Percentiles rank a stretch among this genome's conserved stretches.
phyloP scores from a whole-genome alignment of 169 alveolate genomes.

The Ichthyophthirius multifiliis region DNA sequence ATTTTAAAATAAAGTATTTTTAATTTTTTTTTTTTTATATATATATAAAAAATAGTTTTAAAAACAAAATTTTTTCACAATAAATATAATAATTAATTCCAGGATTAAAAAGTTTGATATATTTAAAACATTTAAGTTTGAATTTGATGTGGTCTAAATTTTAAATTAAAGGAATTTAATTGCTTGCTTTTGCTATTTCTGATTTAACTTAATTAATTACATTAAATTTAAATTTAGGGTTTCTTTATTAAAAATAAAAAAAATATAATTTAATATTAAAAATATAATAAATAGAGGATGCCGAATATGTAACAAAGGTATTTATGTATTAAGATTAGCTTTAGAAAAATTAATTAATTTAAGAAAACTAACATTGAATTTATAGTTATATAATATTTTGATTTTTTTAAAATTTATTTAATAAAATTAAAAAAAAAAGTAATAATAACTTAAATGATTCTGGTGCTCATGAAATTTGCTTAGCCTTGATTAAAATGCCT shows the following conservation, averaged over 20 bases:
- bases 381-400: background rate
- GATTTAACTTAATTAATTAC: background rate
- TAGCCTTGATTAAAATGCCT: background rate
- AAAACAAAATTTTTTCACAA: background rate
- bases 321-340: background rate
- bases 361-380: background rate
- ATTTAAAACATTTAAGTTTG: background rate
- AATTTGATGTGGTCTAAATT: conserved; percentile 1
- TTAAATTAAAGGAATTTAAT: background rate
- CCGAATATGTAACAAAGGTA: background rate
- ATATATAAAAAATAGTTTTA: background rate
- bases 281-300: background rate
- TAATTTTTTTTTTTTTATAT: background rate
- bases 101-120: background rate
- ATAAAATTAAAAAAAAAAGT: background rate
- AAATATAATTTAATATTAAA: background rate
- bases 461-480: background rate
- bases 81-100: background rate
- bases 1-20: background rate
- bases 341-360: background rate
- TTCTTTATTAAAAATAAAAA: background rate
- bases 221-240: background rate
- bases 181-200: background rate
- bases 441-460: background rate
- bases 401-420: background rate